Evolutionary conservation across 305 asterid species (phyloP).

Genomic region (Nicotiana rustica): DNA sequence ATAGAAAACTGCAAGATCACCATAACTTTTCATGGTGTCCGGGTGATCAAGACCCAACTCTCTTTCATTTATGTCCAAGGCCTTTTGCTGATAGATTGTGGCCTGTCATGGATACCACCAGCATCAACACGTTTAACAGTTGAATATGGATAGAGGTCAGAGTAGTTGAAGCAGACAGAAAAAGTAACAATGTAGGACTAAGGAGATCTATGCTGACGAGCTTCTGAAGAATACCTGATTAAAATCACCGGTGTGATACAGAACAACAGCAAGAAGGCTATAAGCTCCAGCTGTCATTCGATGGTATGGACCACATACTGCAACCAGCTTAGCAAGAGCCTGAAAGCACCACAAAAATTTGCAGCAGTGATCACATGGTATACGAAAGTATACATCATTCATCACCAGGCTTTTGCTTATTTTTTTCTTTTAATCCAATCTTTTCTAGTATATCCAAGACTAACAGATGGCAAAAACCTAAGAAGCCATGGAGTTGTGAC

Average conservation of each 20-base stretch:
- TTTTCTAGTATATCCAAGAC: not conserved
- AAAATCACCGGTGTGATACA: conserved; percentile 99
- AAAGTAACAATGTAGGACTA: conserved; percentile 32
- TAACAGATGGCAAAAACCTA: conserved; percentile 4
- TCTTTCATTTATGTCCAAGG: conserved; percentile 96
- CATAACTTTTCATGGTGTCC: conserved; percentile 98
- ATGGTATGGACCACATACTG: conserved; percentile 98
- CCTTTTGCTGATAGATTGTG: conserved; percentile 98
- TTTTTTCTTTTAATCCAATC: conserved; percentile 17
- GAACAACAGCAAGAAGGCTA: conserved; percentile 99
- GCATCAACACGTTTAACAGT: conserved; percentile 31
- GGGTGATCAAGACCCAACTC: conserved; percentile 99
- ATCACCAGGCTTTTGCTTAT: conserved; percentile 14
- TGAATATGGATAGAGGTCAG: conserved; percentile 21
- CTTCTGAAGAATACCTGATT: conserved; percentile 71
- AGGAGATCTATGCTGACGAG: conserved; percentile 29
- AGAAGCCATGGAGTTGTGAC: conserved; percentile 13
- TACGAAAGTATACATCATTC: conserved; percentile 5
- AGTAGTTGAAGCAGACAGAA: conserved; percentile 20
- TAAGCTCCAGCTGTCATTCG: conserved; percentile 99
- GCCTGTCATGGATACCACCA: conserved; percentile 61
- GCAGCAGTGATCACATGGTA: conserved; percentile 34
- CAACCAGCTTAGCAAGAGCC: conserved; percentile 98
- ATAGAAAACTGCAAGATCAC: conserved; percentile 99
- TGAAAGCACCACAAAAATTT: conserved; percentile 44